Evolutionary conservation across 164 flowering plant genomes (phyloP).

Genomic region (Aristolochia californica): DNA sequence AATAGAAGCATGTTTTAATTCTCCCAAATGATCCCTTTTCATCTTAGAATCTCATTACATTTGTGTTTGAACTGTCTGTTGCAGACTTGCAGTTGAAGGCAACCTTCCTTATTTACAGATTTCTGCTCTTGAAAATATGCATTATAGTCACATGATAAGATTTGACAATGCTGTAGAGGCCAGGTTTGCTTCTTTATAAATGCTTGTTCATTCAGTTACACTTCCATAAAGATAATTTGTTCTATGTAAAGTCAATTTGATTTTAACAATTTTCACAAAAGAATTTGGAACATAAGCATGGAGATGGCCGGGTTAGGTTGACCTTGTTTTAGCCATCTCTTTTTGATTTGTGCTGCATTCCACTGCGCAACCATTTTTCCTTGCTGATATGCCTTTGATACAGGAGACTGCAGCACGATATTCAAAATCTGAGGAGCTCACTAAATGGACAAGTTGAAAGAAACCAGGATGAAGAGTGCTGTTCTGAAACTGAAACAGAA

Average conservation of each 20-base stretch:
- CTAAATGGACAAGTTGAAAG: constrained; percentile 18
- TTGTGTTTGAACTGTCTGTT: constrained; percentile 1
- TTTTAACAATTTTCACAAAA: no score
- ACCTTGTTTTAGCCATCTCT: no score
- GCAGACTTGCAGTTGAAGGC: constrained; percentile 77
- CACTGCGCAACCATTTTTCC: neutral
- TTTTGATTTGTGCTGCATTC: no score
- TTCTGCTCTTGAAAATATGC: constrained; percentile 90
- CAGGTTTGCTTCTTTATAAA: constrained; percentile 29
- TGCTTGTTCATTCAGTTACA: neutral
- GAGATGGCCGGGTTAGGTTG: no score
- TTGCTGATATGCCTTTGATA: constrained; percentile 2
- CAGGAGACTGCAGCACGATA: constrained; percentile 58
- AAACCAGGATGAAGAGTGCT: constrained; percentile 26
- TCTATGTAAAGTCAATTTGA: no score
- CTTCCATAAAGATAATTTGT: no score
- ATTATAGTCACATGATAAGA: constrained; percentile 90
- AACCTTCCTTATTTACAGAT: constrained; percentile 51
- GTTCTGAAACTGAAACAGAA: constrained; percentile 84
- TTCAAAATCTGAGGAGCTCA: constrained; percentile 43
- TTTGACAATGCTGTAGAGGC: constrained; percentile 84
- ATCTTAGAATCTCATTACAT: constrained; percentile 3
- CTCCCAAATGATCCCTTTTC: neutral
- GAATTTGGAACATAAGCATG: no score
- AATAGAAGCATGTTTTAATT: neutral